A percentile compares a stretch with the other conserved stretches of the same genome.
phyloP scores from a whole-genome alignment of 2,329 filamentous ascomycete species.

The Grosmannia clavigera region DNA sequence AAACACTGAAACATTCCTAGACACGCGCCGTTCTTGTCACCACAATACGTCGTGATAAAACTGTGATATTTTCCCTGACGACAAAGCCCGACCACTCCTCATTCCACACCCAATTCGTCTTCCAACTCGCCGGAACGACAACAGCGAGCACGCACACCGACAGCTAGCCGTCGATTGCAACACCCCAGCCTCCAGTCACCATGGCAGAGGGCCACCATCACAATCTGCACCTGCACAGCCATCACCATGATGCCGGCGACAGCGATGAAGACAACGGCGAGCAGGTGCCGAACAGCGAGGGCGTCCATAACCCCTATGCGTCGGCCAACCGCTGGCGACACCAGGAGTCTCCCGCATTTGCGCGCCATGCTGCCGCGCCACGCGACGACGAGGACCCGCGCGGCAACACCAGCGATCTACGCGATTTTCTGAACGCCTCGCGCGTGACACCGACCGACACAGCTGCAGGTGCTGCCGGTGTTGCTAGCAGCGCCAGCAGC shows the following conservation, averaged over 20 bases:
- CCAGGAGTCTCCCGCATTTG: conserved; percentile 47
- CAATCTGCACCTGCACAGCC: neutral
- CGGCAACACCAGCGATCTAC: conserved; percentile 35
- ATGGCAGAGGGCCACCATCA: conserved; percentile 8
- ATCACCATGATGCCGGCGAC: neutral
- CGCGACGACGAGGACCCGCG: conserved; percentile 29
- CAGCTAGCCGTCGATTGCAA: too few relatives aligned
- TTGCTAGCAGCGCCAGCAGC: neutral
- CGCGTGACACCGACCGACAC: conserved; percentile 32
- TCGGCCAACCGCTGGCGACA: conserved; percentile 50
- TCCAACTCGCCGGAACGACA: neutral
- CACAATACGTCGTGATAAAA: too few relatives aligned
- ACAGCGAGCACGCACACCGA: neutral
- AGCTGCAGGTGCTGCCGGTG: conserved; percentile 12
- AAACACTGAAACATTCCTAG: neutral
- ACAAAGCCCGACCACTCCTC: too few relatives aligned
- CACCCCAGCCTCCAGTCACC: neutral
- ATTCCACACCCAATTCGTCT: neutral
- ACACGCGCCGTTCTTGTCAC: neutral
- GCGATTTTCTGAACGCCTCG: conserved; percentile 42
- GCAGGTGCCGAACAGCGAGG: conserved; percentile 10
- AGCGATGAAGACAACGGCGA: neutral
- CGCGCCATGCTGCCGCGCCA: conserved; percentile 29
- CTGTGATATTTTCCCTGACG: too few relatives aligned
- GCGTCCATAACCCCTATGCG: conserved; percentile 38